Evolutionary conservation across 768 basidiomycete genomes (phyloP), one percentile per base, ranked within the genome.

Genomic region (Tulasnella sp.): DNA sequence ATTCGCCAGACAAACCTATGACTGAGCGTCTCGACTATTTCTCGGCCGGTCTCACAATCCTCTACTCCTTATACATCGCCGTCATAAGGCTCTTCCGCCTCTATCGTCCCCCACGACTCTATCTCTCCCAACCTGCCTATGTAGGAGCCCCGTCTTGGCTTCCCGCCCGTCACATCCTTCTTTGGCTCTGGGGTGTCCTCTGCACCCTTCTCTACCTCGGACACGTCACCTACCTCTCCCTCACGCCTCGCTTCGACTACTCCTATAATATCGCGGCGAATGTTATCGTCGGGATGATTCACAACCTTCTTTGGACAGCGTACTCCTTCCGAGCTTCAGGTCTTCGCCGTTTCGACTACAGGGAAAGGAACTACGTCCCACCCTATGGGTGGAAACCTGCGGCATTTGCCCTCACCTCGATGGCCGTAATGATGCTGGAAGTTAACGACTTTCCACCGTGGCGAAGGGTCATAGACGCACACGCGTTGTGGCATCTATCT

Each of bases 21-120:
- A 98, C 93, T 2, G 96, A 99, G 69, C 86, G 83, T 62, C 58
- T 93, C 66, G 96, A 98, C 65, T 99, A 99, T 68, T 96, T 97
- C 68, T 89, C 89, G 2, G 96, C 96, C 4, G 91, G 85, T 0
- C 69, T 84, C 7, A 82, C 84, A 11, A 92, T 96, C 62, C 67
- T 92, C 23, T 86, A 78, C 62, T 83, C 84, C 2, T 73, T 98
- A 3, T 92, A 87, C 68, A 80, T 78, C 67, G 79, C 84, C 23
- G 74, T 81, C 63, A 72, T 91, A 45, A 86, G 94, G 3, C 67
- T 86, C 15, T 83, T 84, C 65, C 81, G 84, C 63, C 70, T 92
- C 49, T 90, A 90, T 65, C 52, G 39, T 21, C 52, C 52, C 8
- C 8, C 55, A 31, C 31, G 42, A 62, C 65, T 2, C 71, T 79